Evolutionary conservation across 495 filamentous ascomycete species (phyloP), one percentile per base, ranked within the genome.

Genomic region (Astrothelium subdiscretum): DNA sequence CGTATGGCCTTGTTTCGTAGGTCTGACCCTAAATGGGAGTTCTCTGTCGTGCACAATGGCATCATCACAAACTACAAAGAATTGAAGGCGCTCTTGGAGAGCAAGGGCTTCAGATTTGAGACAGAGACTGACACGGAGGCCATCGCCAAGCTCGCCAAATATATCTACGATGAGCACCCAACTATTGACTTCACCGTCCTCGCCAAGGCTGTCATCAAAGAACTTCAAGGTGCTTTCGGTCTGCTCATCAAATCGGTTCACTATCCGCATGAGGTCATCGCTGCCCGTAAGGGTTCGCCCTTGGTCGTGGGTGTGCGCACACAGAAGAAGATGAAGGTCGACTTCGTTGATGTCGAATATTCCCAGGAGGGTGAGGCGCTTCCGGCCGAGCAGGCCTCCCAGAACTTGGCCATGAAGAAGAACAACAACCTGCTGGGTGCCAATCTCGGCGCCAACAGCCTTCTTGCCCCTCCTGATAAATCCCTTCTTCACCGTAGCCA

Each of bases 41-140:
- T 98, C 74, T 83, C 91, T 63, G 88, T 98, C 68, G 92, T 97
- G 48, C 94, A 98, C 85, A 98, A 98, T 76, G 94, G 94, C 73
- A 98, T 98, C 81, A 98, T 98, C 79, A 98, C 94, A 79, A 98
- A 98, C 82, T 98, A 98, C 84, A 98, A 98, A 80, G 94, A 98
- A 79, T 79, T 98, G 68, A 96, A 92, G 85, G 88, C 88, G 61
- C 82, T 98, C 58, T 79, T 98, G 65, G 85, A 91, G 77, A 81
- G 80, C 80, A 98, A 97, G 81, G 95, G 95, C 66, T 96, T 96
- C 82, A 86, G 87, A 62, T 98, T 98, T 73, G 94, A 98, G 84
- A 97, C 92, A 31, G 92, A 98, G 79, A 98, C 94, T 52, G 94
- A 98, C 71, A 98, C 94, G 29, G 94, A 98, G 76, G 96, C 92